phyloP scores from a whole-genome alignment of 768 basidiomycete genomes.

The Suillus ampliporus region DNA sequence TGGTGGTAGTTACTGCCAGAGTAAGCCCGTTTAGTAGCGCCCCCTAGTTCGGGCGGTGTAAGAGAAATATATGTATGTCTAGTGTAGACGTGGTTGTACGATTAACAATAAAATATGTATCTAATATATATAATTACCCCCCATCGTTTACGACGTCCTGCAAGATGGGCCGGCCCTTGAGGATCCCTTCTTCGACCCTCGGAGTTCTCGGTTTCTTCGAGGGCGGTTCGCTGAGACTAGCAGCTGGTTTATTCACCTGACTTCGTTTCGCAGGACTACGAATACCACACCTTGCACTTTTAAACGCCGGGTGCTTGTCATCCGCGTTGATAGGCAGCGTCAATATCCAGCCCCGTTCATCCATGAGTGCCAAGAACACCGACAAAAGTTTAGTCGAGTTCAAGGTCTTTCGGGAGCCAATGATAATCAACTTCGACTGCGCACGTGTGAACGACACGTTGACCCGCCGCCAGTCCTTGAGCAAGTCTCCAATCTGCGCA shows the following conservation, averaged over 20 bases:
- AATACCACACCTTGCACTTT: constrained; percentile 27
- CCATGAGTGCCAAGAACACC: constrained; percentile 82
- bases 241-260: constrained; percentile 11
- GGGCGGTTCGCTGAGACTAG: constrained; percentile 20
- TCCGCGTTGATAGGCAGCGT: constrained; percentile 61
- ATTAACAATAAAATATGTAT: constrained; percentile 2
- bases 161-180: constrained; percentile 64
- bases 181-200: constrained; percentile 44
- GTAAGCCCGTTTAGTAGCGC: no score
- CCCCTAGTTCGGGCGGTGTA: not conserved
- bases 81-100: not conserved
- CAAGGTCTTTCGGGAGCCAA: constrained; percentile 87
- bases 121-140: constrained; percentile 16
- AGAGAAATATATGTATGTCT: not conserved
- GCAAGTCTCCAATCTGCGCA: constrained; percentile 82
- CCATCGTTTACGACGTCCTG: constrained; percentile 61
- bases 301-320: constrained; percentile 48
- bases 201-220: constrained; percentile 45
- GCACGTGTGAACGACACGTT: constrained; percentile 98
- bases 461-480: constrained; percentile 95
- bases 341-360: constrained; percentile 73
- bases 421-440: constrained; percentile 85
- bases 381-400: constrained; percentile 60
- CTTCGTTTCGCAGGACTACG: constrained; percentile 16
- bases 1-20: no score